A percentile compares a stretch with the other conserved stretches of the same genome.
phyloP scores from a whole-genome alignment of 2,329 filamentous ascomycete species.

The Botrytis galanthina region DNA sequence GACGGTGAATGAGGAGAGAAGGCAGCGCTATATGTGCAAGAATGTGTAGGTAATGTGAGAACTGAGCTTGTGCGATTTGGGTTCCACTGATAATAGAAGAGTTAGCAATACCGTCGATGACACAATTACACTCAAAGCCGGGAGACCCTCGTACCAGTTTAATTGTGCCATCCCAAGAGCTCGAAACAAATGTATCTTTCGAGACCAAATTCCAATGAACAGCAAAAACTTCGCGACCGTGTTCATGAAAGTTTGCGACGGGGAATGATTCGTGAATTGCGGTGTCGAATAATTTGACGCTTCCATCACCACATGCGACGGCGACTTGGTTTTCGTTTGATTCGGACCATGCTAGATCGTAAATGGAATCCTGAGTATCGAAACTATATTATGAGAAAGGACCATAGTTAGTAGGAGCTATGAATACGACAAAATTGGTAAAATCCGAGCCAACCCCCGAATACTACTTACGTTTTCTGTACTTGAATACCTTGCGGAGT shows the following conservation, averaged over 20 bases:
- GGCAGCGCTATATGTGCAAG: constrained; percentile 88
- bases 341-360: constrained; percentile 94
- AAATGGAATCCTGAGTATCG: constrained; percentile 95
- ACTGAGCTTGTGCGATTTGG: constrained; percentile 73
- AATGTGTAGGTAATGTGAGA: constrained; percentile 83
- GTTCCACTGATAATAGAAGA: constrained; percentile 63
- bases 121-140: too few species aligned
- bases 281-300: constrained; percentile 90
- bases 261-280: constrained; percentile 73
- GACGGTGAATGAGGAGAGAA: constrained; percentile 87
- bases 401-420: neutral
- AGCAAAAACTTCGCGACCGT: constrained; percentile 88
- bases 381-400: constrained; percentile 55
- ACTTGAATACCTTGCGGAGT: constrained; percentile 80
- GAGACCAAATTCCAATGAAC: constrained; percentile 89
- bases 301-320: constrained; percentile 87
- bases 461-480: constrained; percentile 66
- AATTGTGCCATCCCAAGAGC: constrained; percentile 93
- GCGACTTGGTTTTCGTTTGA: constrained; percentile 93
- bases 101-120: constrained; percentile 13
- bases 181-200: constrained; percentile 87
- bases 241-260: constrained; percentile 88
- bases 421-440: neutral
- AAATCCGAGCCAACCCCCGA: neutral
- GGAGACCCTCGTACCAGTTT: constrained; percentile 62